Evolutionary conservation across 1,284 basidiomycete species (phyloP), one percentile per base, ranked within the genome.

Genomic region (Rhodotorula sp.): DNA sequence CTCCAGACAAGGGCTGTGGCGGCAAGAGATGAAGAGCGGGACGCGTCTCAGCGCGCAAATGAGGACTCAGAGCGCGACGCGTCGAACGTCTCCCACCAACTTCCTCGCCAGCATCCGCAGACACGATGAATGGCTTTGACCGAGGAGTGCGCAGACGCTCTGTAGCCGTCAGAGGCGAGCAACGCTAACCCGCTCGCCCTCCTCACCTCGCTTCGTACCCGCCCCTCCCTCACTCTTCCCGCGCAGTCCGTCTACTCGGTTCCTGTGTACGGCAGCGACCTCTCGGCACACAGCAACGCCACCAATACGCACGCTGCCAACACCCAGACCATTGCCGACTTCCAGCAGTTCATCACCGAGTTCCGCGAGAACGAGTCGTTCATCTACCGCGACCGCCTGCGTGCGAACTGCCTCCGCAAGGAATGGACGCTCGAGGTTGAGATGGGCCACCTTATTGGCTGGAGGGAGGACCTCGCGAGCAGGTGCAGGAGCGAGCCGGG

Each of bases 371-470:
- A 39, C 41, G 72, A 78, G 56, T 65, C 41, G 27, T 70, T 56
- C 50, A 53, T 71, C 41, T 76, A 70, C 76, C 94, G 94, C 79
- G 96, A 99, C 80, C 91, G 91, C 73, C 85, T 99, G 56, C 88
- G 95, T 32, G 91, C 89, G 59, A 97, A 95, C 79, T 83, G 98
- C 51, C 86, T 99, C 25, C 83, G 97, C 71, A 95, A 94, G 81
- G 92, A 95, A 76, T 89, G 95, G 79, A 87, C 94, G 29, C 87
- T 99, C 34, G 95, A 99, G 79, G 90, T 99, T 32, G 92, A 97
- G 81, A 86, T 99, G 75, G 88, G 90, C 61, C 94, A 99, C 83
- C 83, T 99, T 58, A 88, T 90, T 74, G 85, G 96, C 34, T 99
- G 90, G 85, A 94, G 95, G 79, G 93, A 97, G 78, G 92, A 96